Conservation (phyloP, 495 filamentous ascomycete species). For the Immersiella caudata region DNA sequence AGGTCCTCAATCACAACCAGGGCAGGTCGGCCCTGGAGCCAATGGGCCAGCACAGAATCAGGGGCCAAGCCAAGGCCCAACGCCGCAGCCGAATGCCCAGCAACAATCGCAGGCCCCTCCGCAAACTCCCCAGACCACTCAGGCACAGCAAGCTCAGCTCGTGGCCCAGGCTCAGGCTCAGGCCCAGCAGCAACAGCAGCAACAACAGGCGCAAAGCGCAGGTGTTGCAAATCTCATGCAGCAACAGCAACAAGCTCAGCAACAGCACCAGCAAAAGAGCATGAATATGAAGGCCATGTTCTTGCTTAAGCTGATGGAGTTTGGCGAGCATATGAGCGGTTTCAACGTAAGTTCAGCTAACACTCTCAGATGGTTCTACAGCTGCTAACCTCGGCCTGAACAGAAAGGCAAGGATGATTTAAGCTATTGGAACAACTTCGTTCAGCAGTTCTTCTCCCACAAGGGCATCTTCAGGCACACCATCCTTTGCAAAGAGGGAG, state of each 20-base stretch:
- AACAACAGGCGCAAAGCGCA: conserved; percentile 45
- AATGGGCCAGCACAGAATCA: conserved; percentile 37
- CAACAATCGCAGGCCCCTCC: conserved; percentile 45
- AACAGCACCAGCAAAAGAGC: conserved; percentile 48
- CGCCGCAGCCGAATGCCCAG: conserved; percentile 46
- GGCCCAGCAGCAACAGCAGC: conserved; percentile 35
- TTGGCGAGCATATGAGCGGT: conserved; percentile 69
- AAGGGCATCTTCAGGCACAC: conserved; percentile 69
- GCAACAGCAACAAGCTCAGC: conserved; percentile 39
- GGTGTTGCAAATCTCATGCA: conserved; percentile 41
- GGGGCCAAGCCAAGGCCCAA: conserved; percentile 34
- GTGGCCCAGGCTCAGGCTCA: conserved; percentile 47
- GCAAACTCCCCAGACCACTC: conserved; percentile 50
- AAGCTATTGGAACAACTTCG: conserved; percentile 72
- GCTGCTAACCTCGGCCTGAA: conserved; percentile 21
- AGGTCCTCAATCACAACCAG: conserved; percentile 39
- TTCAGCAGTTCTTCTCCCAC: conserved; percentile 73
- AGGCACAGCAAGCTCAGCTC: conserved; percentile 56
- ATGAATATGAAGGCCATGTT: conserved; percentile 61
- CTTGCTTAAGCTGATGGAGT: conserved; percentile 66
- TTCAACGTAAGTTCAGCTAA: conserved; percentile 56
- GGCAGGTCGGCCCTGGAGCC: conserved; percentile 36
- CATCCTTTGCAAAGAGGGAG: conserved; percentile 49
- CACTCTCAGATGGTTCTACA: not conserved
- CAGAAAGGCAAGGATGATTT: conserved; percentile 66